Base-by-base conservation (phyloP, 2,329 filamentous ascomycete species). In the Pseudogymnoascus sp. region DNA sequence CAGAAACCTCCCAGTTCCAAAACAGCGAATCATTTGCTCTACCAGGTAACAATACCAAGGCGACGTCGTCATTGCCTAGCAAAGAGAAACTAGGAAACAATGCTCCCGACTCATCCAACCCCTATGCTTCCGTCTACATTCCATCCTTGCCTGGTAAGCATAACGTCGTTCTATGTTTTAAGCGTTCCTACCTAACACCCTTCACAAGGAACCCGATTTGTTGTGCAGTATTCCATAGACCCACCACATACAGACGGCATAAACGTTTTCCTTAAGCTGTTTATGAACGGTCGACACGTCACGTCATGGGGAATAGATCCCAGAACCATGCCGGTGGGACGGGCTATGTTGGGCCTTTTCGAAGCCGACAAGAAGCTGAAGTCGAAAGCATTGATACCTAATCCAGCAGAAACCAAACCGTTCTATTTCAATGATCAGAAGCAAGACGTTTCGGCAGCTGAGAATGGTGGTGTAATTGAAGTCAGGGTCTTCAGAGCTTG, bases 401-500 rank as follows among this genome's bases (percentile, higher is more conserved):
- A 18, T 77, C 81, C 11, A 77, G 82, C 64, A 77, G 72, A 86
- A 68, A 74, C 76, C 5, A 75, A 82, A 31, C 78, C 77, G 63
- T 84, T 86, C 66, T 84, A 84, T 64, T 75, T 80, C 44, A 73
- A 74, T 6, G 70, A 72, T 11, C 59, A 69, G 40, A 71, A 72
- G 42, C 23, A 38, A 61, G 60, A 59, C 2, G 36, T 44, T 1
- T 76, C 77, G 2, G 73, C 77, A 2, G 81, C 80, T 7, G 76
- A 80, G 59, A 80, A 85, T 67, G 83, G 83, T 10, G 83, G 83
- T 1, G 69, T 84, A 2, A 82, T 86, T 59, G 81, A 85, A 66
- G 71, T 85, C 2, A 76, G 77, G 37, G 78, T 79, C 8, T 84
- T 83, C 67, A 78, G 83, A 23, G 81, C 82, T n/a, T 78, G 73